Conservation (phyloP, 2,329 filamentous ascomycete genomes). For the Aplosporella prunicola region DNA sequence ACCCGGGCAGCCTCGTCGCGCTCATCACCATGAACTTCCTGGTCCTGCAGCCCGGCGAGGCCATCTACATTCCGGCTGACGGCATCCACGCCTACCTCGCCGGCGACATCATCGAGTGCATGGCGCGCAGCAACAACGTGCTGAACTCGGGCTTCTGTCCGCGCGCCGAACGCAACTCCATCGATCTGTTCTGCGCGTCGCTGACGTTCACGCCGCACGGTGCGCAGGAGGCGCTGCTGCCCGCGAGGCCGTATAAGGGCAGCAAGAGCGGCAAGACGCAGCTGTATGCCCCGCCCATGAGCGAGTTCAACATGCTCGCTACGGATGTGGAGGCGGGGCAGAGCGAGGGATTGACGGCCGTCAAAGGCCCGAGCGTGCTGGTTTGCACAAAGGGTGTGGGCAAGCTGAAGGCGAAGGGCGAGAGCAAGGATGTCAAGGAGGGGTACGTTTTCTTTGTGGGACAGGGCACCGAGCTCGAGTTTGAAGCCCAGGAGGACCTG, state of each 20-base stretch:
- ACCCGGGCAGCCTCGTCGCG: conserved; percentile 60
- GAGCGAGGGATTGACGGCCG: conserved; percentile 43
- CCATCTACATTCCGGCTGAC: conserved; percentile 62
- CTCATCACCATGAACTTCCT: conserved; percentile 68
- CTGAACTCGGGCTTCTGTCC: conserved; percentile 68
- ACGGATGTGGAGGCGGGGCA: conserved; percentile 49
- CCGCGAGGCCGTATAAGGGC: conserved; percentile 66
- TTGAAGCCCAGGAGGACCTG: conserved; percentile 35
- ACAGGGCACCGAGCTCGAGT: conserved; percentile 42
- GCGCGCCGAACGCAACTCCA: conserved; percentile 51
- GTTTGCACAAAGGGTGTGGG: conserved; percentile 82
- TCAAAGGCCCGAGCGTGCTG: conserved; percentile 83
- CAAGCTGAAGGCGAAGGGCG: conserved; percentile 47
- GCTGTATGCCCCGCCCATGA: conserved; percentile 57
- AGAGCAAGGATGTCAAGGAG: conserved; percentile 46
- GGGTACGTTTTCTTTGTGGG: conserved; percentile 61
- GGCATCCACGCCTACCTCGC: conserved; percentile 65
- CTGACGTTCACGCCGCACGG: conserved; percentile 57
- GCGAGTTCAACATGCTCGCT: conserved; percentile 61
- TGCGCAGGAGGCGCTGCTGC: conserved; percentile 62
- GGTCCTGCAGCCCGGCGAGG: conserved; percentile 53
- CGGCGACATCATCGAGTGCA: conserved; percentile 69
- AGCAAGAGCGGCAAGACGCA: conserved; percentile 59
- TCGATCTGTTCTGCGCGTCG: conserved; percentile 53
- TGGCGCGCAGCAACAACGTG: conserved; percentile 67